These are phyloP conservation scores for Triticum urartu DNA, from an alignment of 176 grass and related monocot genomes.

Conservation along the genomic window DNA sequence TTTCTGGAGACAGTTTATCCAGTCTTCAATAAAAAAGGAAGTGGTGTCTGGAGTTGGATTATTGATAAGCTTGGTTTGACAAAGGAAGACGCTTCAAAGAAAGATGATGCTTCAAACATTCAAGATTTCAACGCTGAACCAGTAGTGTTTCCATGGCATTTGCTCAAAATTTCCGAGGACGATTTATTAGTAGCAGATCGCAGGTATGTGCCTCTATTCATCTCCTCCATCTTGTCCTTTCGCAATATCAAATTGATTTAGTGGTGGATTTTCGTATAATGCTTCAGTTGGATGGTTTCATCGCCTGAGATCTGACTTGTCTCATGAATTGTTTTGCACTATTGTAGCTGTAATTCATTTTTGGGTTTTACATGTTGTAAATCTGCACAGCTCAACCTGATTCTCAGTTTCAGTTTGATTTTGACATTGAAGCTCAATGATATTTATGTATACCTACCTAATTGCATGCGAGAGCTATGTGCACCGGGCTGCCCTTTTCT, in stretches of 20 bases:
- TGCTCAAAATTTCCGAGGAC: conserved; percentile 63
- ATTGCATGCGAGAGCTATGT: neutral
- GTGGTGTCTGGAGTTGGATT: conserved; percentile 77
- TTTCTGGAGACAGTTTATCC: conserved; percentile 79
- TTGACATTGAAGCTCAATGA: neutral
- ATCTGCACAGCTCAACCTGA: neutral
- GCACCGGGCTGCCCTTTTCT: no score
- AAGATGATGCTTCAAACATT: conserved; percentile 41
- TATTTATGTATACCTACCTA: neutral
- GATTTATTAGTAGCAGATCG: conserved; percentile 59
- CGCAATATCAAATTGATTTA: conserved; percentile 4
- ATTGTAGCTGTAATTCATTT: neutral
- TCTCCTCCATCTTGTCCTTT: neutral
- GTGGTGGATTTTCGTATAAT: neutral
- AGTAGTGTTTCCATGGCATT: conserved; percentile 69
- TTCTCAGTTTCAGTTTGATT: neutral
- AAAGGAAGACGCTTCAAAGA: conserved; percentile 49
- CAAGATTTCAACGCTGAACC: conserved; percentile 43
- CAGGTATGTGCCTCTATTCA: conserved; percentile 43
- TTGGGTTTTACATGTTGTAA: conserved; percentile 13
- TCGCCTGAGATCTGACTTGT: neutral
- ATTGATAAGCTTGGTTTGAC: conserved; percentile 72
- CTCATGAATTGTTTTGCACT: neutral
- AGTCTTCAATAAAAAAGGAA: conserved; percentile 39
- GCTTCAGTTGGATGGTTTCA: neutral